Evolutionary conservation across 1,139 yeast genomes (phyloP).

Genomic region (Spathaspora sp.): DNA sequence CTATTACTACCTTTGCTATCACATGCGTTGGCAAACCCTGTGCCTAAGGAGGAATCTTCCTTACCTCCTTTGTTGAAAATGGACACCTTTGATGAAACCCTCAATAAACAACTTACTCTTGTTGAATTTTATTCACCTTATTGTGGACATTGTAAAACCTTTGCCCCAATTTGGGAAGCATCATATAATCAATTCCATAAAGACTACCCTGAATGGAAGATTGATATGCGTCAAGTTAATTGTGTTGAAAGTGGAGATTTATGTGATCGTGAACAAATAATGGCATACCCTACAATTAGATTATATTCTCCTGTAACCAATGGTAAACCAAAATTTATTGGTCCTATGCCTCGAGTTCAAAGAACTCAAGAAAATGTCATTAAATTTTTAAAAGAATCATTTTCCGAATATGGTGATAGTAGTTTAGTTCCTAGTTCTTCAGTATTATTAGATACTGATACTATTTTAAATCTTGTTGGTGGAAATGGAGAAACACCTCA

Average conservation of each 20-base stretch:
- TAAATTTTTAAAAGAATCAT: slow-evolving; percentile 54
- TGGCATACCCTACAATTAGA: slow-evolving; percentile 56
- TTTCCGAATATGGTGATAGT: slow-evolving; percentile 44
- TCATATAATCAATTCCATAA: slow-evolving; percentile 45
- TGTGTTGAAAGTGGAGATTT: slow-evolving; percentile 73
- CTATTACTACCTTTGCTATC: not conserved
- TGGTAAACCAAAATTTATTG: slow-evolving; percentile 38
- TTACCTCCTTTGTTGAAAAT: slow-evolving; percentile 29
- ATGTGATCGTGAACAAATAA: slow-evolving; percentile 59
- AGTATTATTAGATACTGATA: slow-evolving; percentile 27
- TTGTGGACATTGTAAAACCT: slow-evolving; percentile 64
- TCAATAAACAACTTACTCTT: slow-evolving; percentile 50
- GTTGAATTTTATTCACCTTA: slow-evolving; percentile 71
- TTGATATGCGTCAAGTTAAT: slow-evolving; percentile 66
- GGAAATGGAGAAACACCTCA: slow-evolving; percentile 50
- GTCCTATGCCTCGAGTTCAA: slow-evolving; percentile 46
- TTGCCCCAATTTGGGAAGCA: slow-evolving; percentile 66
- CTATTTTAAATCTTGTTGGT: slow-evolving; percentile 41
- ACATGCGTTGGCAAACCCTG: not conserved
- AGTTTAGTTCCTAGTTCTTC: slow-evolving; percentile 38
- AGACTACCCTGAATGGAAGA: slow-evolving; percentile 39
- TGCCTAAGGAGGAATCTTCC: slow-evolving; percentile 10
- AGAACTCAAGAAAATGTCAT: slow-evolving; percentile 50
- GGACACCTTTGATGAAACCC: slow-evolving; percentile 42
- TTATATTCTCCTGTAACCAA: slow-evolving; percentile 55